These are phyloP conservation scores for Phylloporus gajari DNA, from an alignment of 1,284 basidiomycete genomes.

Conservation along the genomic window DNA sequence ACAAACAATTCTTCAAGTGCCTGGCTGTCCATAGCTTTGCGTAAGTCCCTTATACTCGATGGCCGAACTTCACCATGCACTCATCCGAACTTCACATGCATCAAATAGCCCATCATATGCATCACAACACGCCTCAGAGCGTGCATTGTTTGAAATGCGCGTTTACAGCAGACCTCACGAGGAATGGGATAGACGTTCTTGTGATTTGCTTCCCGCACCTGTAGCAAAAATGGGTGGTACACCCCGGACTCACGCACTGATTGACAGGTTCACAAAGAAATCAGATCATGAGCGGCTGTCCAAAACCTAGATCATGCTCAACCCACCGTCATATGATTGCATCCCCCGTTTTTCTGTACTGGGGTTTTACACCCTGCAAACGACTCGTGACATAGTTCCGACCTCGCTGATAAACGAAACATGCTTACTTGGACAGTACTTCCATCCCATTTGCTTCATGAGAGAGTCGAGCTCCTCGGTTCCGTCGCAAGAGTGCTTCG, in stretches of 20 bases:
- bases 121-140: conserved; percentile 22
- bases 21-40: background rate
- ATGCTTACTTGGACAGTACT: conserved; percentile 63
- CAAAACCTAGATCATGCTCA: background rate
- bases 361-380: conserved; percentile 65
- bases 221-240: conserved; percentile 74
- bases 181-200: conserved; percentile 53
- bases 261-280: background rate
- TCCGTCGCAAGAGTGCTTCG: conserved; percentile 67
- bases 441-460: conserved; percentile 64
- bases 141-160: conserved; percentile 54
- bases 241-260: conserved; percentile 67
- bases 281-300: background rate
- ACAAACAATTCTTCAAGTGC: background rate
- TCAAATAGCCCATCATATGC: background rate
- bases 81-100: background rate
- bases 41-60: background rate
- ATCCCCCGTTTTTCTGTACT: conserved; percentile 66
- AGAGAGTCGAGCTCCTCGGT: conserved; percentile 60
- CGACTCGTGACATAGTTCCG: background rate
- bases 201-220: conserved; percentile 63
- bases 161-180: conserved; percentile 55
- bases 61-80: background rate
- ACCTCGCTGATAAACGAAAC: conserved; percentile 6
- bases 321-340: conserved; percentile 74